A percentile compares a stretch with the other conserved stretches of the same genome.
Conservation (phyloP, 108 stramenopile species). For the Pseudonitzschia delicatissima region DNA sequence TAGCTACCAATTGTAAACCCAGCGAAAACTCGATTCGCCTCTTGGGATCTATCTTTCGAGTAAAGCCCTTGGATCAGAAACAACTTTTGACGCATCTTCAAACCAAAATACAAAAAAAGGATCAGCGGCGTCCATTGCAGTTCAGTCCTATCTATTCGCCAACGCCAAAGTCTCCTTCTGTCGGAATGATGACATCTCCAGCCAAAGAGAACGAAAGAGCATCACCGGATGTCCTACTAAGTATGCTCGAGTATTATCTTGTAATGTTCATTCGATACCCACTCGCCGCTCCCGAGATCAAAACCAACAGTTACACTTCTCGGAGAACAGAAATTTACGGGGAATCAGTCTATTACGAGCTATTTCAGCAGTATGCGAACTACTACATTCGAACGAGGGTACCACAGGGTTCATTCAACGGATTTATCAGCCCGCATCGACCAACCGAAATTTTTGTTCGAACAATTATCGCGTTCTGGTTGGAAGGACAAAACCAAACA, state of each 20-base stretch:
- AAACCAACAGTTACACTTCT: neutral
- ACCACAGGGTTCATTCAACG: constrained; percentile 14
- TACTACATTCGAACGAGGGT: constrained; percentile 50
- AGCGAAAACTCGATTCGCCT: constrained; percentile 37
- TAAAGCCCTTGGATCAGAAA: constrained; percentile 36
- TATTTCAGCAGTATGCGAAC: constrained; percentile 49
- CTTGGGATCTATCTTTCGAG: constrained; percentile 33
- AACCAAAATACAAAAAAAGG: constrained; percentile 26
- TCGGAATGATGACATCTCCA: constrained; percentile 3
- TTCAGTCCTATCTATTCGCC: constrained; percentile 33
- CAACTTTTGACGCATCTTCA: constrained; percentile 23
- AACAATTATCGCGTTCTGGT: constrained; percentile 69
- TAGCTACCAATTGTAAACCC: neutral
- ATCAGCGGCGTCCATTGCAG: constrained; percentile 27
- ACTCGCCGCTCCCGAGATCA: constrained; percentile 38
- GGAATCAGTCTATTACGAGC: constrained; percentile 57
- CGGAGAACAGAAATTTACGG: constrained; percentile 49
- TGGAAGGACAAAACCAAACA: constrained; percentile 45
- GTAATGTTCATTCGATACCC: constrained; percentile 68
- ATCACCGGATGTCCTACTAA: constrained; percentile 39
- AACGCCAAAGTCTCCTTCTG: constrained; percentile 11
- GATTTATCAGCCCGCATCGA: constrained; percentile 17
- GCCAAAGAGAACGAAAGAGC: constrained; percentile 22
- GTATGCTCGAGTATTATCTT: constrained; percentile 71
- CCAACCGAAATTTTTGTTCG: constrained; percentile 74